Percentiles rank a stretch among this genome's conserved stretches.
Conservation (phyloP, 306 rosid genomes). For the Delonix regia region DNA sequence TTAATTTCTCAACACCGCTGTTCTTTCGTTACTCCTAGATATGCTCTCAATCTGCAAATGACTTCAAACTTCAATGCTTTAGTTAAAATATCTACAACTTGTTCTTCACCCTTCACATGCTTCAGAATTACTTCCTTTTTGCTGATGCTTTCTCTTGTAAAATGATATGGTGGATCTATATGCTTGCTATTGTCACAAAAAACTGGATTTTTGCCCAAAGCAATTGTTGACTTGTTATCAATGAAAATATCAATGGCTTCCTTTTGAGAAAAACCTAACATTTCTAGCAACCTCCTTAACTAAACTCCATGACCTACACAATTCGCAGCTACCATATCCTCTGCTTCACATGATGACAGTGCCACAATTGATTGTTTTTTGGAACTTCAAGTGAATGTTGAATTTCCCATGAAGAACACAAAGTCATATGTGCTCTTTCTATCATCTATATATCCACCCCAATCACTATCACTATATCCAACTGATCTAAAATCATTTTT, state of each 20-base stretch:
- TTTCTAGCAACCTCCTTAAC: not conserved
- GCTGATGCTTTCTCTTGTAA: not conserved
- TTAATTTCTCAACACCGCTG: no score
- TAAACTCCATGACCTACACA: not conserved
- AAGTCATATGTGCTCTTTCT: not conserved
- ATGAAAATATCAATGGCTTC: not conserved
- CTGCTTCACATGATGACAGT: not conserved
- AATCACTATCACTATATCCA: not conserved
- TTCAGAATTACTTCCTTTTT: no score
- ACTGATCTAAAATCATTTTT: not conserved
- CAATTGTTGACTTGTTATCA: constrained; percentile 1
- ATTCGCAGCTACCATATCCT: not conserved
- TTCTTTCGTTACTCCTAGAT: no score
- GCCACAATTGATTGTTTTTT: not conserved
- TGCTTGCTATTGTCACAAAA: constrained; percentile 8
- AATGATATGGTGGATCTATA: not conserved
- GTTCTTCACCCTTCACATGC: not conserved
- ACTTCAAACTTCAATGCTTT: constrained; percentile 7
- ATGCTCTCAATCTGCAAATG: no score
- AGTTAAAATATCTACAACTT: constrained; percentile 8
- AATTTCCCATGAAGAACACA: not conserved
- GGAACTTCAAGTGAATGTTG: not conserved
- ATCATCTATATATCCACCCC: not conserved
- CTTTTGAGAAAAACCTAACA: not conserved
- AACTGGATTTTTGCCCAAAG: not conserved